These are phyloP conservation scores for Areca catechu DNA, from an alignment of 176 grass and related monocot species.

Conservation along the genomic window DNA sequence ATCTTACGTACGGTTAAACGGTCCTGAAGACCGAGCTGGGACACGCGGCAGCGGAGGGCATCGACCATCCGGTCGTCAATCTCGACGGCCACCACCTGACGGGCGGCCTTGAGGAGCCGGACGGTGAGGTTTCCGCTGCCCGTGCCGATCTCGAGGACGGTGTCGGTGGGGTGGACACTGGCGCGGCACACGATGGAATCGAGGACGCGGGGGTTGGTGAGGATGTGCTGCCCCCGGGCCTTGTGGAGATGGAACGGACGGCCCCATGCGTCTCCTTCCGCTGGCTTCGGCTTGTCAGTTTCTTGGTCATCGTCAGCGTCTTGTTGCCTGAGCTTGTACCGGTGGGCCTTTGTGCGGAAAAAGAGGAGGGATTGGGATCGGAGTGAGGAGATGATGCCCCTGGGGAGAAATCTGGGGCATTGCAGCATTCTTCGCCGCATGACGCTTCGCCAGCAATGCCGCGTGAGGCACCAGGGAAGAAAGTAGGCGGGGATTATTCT, in stretches of 20 bases:
- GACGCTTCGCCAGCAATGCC: too few relatives aligned
- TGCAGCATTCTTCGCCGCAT: too few relatives aligned
- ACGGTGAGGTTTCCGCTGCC: constrained; percentile 76
- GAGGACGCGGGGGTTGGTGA: constrained; percentile 67
- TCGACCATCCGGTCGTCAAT: constrained; percentile 78
- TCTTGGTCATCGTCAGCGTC: not conserved
- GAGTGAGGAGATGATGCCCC: too few relatives aligned
- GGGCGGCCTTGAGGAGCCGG: constrained; percentile 45
- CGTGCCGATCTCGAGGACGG: constrained; percentile 75
- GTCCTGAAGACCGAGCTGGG: constrained; percentile 21
- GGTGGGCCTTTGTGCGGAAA: too few relatives aligned
- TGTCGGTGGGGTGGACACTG: constrained; percentile 34
- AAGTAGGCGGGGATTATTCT: too few relatives aligned
- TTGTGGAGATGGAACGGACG: constrained; percentile 60
- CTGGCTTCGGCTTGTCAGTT: not conserved
- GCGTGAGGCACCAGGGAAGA: too few relatives aligned
- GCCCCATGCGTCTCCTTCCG: constrained; percentile 48
- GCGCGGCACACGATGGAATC: constrained; percentile 49
- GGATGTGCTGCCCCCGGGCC: constrained; percentile 70
- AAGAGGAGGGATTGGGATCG: too few relatives aligned
- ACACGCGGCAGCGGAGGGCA: constrained; percentile 39
- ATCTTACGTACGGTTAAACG: constrained; percentile 40
- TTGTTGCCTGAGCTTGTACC: too few relatives aligned
- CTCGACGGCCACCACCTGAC: constrained; percentile 48
- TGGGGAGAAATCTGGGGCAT: too few relatives aligned